These are phyloP conservation scores for Scutellaria minor DNA, from an alignment of 257 asterid genomes.

Conservation along the genomic window DNA sequence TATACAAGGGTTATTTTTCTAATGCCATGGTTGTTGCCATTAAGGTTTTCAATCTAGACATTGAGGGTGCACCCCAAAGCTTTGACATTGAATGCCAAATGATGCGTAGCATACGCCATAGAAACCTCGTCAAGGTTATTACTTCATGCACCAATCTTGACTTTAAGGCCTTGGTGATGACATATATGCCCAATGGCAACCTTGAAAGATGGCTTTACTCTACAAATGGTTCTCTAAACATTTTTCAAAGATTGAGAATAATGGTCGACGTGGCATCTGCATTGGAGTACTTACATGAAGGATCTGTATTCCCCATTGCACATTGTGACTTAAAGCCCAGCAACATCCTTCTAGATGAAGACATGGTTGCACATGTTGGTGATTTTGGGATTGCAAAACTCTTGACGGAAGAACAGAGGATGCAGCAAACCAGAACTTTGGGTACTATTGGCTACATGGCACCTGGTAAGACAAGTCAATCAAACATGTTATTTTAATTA, in stretches of 20 bases:
- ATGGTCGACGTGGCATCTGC: constrained; percentile 29
- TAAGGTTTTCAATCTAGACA: constrained; percentile 19
- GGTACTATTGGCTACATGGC: constrained; percentile 31
- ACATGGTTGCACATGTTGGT: constrained; percentile 27
- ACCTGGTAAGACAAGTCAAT: constrained; percentile 5
- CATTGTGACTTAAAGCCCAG: constrained; percentile 30
- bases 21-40: constrained; percentile 22
- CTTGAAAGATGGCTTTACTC: constrained; percentile 28
- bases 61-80: constrained; percentile 16
- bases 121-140: constrained; percentile 24
- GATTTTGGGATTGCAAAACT: constrained; percentile 31
- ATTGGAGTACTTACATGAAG: constrained; percentile 14
- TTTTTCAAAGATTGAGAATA: constrained; percentile 9
- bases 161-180: constrained; percentile 21
- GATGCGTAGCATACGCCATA: constrained; percentile 14
- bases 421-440: constrained; percentile 19
- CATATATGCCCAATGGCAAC: constrained; percentile 29
- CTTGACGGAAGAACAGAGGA: constrained; percentile 15
- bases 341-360: constrained; percentile 29
- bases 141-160: constrained; percentile 27
- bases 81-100: constrained; percentile 20
- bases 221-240: neutral
- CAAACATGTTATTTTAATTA: neutral
- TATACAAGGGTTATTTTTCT: constrained; percentile 24
- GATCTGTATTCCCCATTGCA: neutral